A percentile compares a stretch with the other conserved stretches of the same genome.
Conservation (phyloP, 2,329 filamentous ascomycete species). For the Corynespora cassiicola region DNA sequence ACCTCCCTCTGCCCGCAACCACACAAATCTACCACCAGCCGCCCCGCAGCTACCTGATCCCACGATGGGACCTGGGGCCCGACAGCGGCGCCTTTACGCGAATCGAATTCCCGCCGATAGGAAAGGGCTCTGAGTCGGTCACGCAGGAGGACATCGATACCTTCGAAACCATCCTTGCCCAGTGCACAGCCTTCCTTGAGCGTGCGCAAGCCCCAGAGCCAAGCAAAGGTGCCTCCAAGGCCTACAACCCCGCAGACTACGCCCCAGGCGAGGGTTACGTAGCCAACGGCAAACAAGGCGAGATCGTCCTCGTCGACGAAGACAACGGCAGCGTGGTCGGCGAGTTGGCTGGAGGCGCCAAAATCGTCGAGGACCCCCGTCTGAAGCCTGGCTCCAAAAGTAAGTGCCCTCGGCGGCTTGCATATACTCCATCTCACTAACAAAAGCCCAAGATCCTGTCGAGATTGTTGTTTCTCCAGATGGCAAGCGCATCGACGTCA, state of each 20-base stretch:
- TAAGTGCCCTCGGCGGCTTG: constrained; percentile 51
- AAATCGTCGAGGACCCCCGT: constrained; percentile 77
- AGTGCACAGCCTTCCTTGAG: constrained; percentile 95
- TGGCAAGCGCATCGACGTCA: constrained; percentile 72
- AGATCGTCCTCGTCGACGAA: constrained; percentile 93
- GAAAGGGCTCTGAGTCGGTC: constrained; percentile 67
- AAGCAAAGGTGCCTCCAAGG: constrained; percentile 36
- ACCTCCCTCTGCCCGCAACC: constrained; percentile 89
- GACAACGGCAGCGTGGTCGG: constrained; percentile 96
- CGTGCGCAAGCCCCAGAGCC: constrained; percentile 70
- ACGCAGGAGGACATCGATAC: constrained; percentile 93
- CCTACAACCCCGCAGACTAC: constrained; percentile 84
- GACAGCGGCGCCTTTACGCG: constrained; percentile 90
- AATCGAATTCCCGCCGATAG: constrained; percentile 83
- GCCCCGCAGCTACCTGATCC: constrained; percentile 90
- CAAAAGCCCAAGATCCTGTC: constrained; percentile 69
- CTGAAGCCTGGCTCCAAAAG: constrained; percentile 91
- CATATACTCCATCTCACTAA: constrained; percentile 24
- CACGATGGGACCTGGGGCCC: constrained; percentile 90
- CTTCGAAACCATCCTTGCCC: constrained; percentile 96
- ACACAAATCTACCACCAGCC: constrained; percentile 98
- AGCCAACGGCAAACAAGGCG: constrained; percentile 60
- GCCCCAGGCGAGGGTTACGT: constrained; percentile 81
- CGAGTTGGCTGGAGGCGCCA: constrained; percentile 82
- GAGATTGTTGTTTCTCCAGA: constrained; percentile 77